These are phyloP conservation scores for Epichloe bromicola DNA, from an alignment of 2,329 filamentous ascomycete species.

Conservation along the genomic window DNA sequence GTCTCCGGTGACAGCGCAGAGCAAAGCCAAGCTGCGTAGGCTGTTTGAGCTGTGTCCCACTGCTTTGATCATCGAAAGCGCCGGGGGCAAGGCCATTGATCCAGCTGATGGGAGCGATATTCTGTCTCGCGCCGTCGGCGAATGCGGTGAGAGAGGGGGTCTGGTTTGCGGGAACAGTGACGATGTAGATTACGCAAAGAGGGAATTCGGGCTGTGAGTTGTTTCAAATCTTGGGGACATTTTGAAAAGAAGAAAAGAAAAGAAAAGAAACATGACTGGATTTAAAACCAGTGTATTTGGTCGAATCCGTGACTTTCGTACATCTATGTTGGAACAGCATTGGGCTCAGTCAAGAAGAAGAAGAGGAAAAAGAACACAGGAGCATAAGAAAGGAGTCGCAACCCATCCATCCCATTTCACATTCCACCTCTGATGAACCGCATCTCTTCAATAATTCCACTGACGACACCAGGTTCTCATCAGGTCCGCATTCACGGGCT, in stretches of 20 bases:
- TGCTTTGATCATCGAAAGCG: conserved; percentile 47
- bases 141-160: conserved; percentile 37
- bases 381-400: too few relatives aligned
- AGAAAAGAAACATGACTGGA: too few relatives aligned
- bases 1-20: conserved; percentile 38
- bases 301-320: too few relatives aligned
- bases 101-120: conserved; percentile 28
- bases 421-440: neutral
- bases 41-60: conserved; percentile 48
- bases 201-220: neutral
- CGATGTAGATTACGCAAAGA: conserved; percentile 30
- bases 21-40: conserved; percentile 42
- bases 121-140: conserved; percentile 23
- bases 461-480: conserved; percentile 36
- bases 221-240: too few relatives aligned
- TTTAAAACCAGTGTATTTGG: too few relatives aligned
- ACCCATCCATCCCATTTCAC: too few relatives aligned
- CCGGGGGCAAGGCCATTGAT: conserved; percentile 42
- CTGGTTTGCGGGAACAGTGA: conserved; percentile 35
- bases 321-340: neutral
- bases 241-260: too few relatives aligned
- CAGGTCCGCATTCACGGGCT: conserved; percentile 27
- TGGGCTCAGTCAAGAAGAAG: neutral
- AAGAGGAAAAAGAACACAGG: neutral
- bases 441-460: conserved; percentile 22